A percentile compares a stretch with the other conserved stretches of the same genome.
These are phyloP conservation scores for Trichoderma endophyticum DNA, from an alignment of 2,329 filamentous ascomycete genomes.

Conservation along the genomic window DNA sequence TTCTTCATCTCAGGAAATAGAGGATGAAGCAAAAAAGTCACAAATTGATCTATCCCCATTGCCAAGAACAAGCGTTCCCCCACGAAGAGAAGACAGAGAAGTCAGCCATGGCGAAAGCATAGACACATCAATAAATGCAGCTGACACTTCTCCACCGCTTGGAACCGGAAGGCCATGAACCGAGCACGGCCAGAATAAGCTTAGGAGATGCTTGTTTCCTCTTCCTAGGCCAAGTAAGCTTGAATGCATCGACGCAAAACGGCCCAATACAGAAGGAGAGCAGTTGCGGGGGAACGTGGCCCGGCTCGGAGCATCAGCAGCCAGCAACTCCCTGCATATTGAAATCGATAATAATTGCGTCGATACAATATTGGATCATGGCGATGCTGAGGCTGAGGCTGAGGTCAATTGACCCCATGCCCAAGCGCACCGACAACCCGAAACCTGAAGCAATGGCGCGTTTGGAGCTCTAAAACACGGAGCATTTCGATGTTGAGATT, in stretches of 20 bases:
- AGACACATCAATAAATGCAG: background rate
- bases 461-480: background rate
- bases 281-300: background rate
- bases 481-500: background rate
- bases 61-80: background rate
- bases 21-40: background rate
- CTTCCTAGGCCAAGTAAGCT: background rate
- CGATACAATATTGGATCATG: background rate
- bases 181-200: background rate
- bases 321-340: background rate
- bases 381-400: background rate
- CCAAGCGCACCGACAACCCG: background rate
- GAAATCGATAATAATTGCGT: background rate
- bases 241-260: background rate
- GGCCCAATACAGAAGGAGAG: background rate
- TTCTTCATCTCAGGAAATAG: background rate
- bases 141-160: background rate
- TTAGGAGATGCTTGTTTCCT: background rate
- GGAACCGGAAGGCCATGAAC: background rate
- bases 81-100: background rate
- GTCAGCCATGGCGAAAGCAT: background rate
- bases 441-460: constrained; percentile 3
- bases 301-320: background rate
- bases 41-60: background rate
- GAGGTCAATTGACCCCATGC: background rate